Percentiles rank a stretch among this genome's conserved stretches.
Conservation (phyloP, 2,329 filamentous ascomycete species). For the Hortaea sp. region DNA sequence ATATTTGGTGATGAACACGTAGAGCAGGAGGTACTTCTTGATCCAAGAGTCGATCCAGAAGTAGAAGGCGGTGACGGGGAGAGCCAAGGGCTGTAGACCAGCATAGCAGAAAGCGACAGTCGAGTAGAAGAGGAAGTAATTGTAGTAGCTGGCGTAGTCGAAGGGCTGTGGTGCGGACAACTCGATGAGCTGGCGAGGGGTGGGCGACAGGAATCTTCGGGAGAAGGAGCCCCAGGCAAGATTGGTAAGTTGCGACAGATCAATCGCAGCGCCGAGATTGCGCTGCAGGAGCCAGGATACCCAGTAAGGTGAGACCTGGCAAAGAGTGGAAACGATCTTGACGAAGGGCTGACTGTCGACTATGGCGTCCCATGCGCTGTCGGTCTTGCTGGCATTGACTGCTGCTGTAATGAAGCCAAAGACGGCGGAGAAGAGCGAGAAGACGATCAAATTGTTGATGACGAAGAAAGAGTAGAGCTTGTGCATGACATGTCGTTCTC, state of each 20-base stretch:
- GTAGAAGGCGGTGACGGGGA: conserved; percentile 80
- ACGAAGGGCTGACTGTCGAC: conserved; percentile 51
- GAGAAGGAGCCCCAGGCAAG: conserved; percentile 76
- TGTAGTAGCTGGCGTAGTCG: conserved; percentile 95
- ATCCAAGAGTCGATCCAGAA: conserved; percentile 78
- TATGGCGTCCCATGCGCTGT: conserved; percentile 58
- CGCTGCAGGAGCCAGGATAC: conserved; percentile 87
- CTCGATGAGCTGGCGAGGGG: conserved; percentile 83
- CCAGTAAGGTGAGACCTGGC: conserved; percentile 82
- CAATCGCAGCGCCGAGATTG: conserved; percentile 85
- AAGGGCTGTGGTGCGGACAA: conserved; percentile 86
- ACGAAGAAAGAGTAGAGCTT: conserved; percentile 94
- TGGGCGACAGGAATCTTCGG: conserved; percentile 76
- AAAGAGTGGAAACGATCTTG: conserved; percentile 63
- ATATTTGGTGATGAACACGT: conserved; percentile 93
- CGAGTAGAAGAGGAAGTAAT: conserved; percentile 91
- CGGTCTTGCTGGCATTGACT: conserved; percentile 47
- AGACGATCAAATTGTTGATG: conserved; percentile 92
- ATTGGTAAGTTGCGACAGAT: conserved; percentile 80
- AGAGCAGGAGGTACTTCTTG: conserved; percentile 86
- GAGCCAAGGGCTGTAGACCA: conserved; percentile 73
- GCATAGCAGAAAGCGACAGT: conserved; percentile 82
- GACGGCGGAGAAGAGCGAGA: conserved; percentile 78
- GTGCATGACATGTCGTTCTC: conserved; percentile 80
- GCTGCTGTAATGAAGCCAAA: conserved; percentile 65